A percentile compares a stretch with the other conserved stretches of the same genome.
Evolutionary conservation across 2,329 filamentous ascomycete species (phyloP).

Genomic region (Pyrenochaeta sp.): DNA sequence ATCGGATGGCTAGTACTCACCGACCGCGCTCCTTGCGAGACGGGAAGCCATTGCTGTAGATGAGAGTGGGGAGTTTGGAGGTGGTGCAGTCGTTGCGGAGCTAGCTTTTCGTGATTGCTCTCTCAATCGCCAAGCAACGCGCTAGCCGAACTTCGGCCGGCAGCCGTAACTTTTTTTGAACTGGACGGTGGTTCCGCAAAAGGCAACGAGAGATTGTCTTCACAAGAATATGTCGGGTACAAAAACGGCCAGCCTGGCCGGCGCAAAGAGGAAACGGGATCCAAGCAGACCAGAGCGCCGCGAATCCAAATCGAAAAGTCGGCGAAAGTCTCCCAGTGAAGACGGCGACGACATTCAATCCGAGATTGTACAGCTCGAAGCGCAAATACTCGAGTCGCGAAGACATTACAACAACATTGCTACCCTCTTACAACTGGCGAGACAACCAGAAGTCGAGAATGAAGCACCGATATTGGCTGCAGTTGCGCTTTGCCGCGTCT

Average conservation of each 20-base stretch:
- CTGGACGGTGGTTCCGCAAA: conserved; percentile 13
- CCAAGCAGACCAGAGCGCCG: conserved; percentile 45
- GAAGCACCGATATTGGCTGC: conserved; percentile 72
- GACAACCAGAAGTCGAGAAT: conserved; percentile 59
- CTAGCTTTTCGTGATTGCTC: conserved; percentile 38
- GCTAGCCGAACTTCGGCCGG: conserved; percentile 39
- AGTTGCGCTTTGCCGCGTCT: conserved; percentile 85
- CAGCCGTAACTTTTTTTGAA: conserved; percentile 32
- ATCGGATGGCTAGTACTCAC: conserved; percentile 66
- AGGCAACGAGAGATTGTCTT: neutral
- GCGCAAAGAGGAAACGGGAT: conserved; percentile 56
- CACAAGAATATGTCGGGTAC: conserved; percentile 47
- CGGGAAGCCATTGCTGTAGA: conserved; percentile 90
- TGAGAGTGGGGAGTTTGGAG: conserved; percentile 50
- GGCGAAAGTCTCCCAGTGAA: conserved; percentile 39
- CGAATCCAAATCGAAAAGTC: conserved; percentile 50
- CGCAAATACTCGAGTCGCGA: conserved; percentile 82
- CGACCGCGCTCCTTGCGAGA: conserved; percentile 92
- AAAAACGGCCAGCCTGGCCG: conserved; percentile 34
- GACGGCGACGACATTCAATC: conserved; percentile 62
- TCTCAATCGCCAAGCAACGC: conserved; percentile 30
- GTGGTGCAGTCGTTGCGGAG: conserved; percentile 34
- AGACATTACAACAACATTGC: conserved; percentile 93
- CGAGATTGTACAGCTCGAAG: conserved; percentile 78
- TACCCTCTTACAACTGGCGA: conserved; percentile 68